Percentiles rank a stretch among this genome's conserved stretches.
These are phyloP conservation scores for Tephrocybe sp. DNA, from an alignment of 768 basidiomycete genomes.

Conservation along the genomic window DNA sequence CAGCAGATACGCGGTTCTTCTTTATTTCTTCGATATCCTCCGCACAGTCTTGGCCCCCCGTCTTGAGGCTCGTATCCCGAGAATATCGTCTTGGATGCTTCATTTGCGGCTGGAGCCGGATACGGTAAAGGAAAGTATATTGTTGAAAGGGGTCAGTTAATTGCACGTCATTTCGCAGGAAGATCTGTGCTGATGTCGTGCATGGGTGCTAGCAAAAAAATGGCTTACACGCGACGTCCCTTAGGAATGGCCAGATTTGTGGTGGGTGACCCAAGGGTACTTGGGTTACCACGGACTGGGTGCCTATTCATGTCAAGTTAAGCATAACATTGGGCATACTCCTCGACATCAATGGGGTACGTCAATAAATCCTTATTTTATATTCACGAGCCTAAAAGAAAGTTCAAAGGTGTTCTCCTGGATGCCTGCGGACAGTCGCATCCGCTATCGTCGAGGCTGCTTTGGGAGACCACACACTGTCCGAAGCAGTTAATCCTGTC, in stretches of 20 bases:
- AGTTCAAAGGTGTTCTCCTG: no score
- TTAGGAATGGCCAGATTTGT: slow-evolving; percentile 36
- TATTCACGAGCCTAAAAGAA: no score
- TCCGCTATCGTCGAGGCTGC: no score
- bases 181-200: neutral
- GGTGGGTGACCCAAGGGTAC: slow-evolving; percentile 32
- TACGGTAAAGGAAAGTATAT: slow-evolving; percentile 35
- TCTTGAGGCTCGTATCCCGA: slow-evolving; percentile 29
- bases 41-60: slow-evolving; percentile 18
- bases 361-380: no score
- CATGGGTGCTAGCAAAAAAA: slow-evolving; percentile 29
- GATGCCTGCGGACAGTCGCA: no score
- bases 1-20: slow-evolving; percentile 20
- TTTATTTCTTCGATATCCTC: slow-evolving; percentile 34
- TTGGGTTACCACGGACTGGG: slow-evolving; percentile 38
- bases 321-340: slow-evolving; percentile 26
- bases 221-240: slow-evolving; percentile 27
- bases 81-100: slow-evolving; percentile 24
- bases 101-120: slow-evolving; percentile 25
- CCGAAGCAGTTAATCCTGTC: no score
- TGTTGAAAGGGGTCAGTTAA: slow-evolving; percentile 26
- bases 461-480: no score
- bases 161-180: neutral
- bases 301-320: slow-evolving; percentile 36
- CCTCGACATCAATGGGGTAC: slow-evolving; percentile 25